Evolutionary conservation across 805 yeast species (phyloP).

Genomic region (Pichia nanzhaoensis): DNA sequence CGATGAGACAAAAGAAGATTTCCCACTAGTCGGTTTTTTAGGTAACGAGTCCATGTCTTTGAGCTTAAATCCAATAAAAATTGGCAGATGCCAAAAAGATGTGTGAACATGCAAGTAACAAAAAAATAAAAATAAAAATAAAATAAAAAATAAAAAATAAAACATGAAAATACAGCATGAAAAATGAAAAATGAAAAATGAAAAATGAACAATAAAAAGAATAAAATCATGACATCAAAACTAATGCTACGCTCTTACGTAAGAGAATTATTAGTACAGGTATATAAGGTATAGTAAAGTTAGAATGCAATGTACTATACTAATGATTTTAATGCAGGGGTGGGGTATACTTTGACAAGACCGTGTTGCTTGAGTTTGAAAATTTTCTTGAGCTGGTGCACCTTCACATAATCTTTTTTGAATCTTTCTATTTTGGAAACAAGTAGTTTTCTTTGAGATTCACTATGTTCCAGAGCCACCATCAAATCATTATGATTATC

Average conservation of each 20-base stretch:
- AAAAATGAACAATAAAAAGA: no score
- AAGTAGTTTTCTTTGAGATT: constrained; percentile 1
- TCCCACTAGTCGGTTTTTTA: neutral
- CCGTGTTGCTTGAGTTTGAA: constrained; percentile 13
- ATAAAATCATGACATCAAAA: no score
- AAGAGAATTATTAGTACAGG: no score
- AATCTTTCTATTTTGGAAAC: neutral
- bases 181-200: no score
- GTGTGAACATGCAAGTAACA: no score
- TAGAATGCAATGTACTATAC: neutral
- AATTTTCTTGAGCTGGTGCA: constrained; percentile 21
- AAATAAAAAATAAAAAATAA: no score
- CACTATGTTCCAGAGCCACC: neutral
- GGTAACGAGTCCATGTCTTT: no score
- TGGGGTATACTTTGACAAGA: constrained; percentile 7
- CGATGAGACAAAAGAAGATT: neutral
- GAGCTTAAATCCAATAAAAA: no score
- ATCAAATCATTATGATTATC: neutral
- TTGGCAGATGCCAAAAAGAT: no score
- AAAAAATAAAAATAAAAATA: no score
- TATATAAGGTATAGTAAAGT: neutral
- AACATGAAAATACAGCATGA: no score
- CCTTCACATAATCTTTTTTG: constrained; percentile 9
- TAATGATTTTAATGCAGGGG: constrained; percentile 8
- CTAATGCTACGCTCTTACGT: no score